Base-by-base conservation (phyloP, 805 yeast genomes). In the baker's yeast (Saccharomyces cerevisiae) region DNA sequence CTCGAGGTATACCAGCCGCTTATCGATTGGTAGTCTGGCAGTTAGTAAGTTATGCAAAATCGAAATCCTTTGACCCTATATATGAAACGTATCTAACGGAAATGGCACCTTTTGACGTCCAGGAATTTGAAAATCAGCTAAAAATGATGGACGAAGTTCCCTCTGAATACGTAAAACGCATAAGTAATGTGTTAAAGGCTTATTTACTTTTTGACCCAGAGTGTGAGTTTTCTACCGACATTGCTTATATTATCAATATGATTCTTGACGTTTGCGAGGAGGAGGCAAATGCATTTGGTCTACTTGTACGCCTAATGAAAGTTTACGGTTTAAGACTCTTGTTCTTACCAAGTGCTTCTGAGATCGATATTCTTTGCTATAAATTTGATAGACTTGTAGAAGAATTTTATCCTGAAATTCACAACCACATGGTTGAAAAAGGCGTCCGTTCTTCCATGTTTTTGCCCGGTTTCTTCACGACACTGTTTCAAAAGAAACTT, bases 391-490 rank as follows among this genome's bases (percentile, higher is more conserved):
- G 97, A 53, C 68, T 91, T 48, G 66, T 94, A 43, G 97, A 91
- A 66, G 90, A 83, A 58, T 69, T 76, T 43, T 73, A 82, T 41
- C 96, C 97, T 1, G 76, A 76, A 8, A 75, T 92, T 48, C 81
- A 82, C 67, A 78, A 80, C 48, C 97, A 92, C 73, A 73, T 92
- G 60, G 76, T 79, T 30, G 83, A 89, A 59, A 92, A 90, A 68
- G 97, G 97, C 4, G 82, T 92, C 28, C 80, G 84, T 57, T 85
- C 96, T 2, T 85, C 94, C 28, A 91, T 91, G 97, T 92, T 87
- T 74, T 97, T 96, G 0, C 81, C 94, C 1, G 97, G 92, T 69
- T 94, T 98, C 98, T 89, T 92, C 65, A 76, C 90, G 62, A 91
- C 97, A 0, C 77, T 91, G 48, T 60, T 92, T 91, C 70, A 92